phyloP scores from a whole-genome alignment of 176 grass and related monocot genomes.

The Microstegium vimineum region DNA sequence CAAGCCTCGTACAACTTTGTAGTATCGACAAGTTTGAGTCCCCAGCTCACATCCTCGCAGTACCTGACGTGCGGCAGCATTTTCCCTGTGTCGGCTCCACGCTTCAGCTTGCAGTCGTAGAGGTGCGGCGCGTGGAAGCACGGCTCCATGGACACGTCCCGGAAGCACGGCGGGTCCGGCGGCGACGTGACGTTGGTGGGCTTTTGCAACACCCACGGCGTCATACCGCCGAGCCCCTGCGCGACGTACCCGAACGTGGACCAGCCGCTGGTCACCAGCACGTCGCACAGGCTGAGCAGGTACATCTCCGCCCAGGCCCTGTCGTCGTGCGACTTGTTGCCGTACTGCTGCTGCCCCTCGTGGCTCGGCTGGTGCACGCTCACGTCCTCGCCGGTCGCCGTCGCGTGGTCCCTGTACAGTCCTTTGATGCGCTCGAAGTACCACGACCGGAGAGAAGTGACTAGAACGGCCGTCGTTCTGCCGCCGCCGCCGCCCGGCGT shows the following conservation, averaged over 20 bases:
- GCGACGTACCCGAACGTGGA: slow-evolving; percentile 54
- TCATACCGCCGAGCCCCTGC: slow-evolving; percentile 36
- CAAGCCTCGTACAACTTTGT: neutral
- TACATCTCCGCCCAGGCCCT: slow-evolving; percentile 45
- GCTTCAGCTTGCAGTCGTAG: slow-evolving; percentile 55
- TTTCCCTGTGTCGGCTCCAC: slow-evolving; percentile 17
- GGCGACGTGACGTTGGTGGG: slow-evolving; percentile 16
- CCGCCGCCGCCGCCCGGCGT: neutral
- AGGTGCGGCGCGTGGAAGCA: slow-evolving; percentile 66
- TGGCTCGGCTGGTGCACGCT: slow-evolving; percentile 51
- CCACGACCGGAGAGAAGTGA: slow-evolving; percentile 18
- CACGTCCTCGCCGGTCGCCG: slow-evolving; percentile 32
- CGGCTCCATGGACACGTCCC: slow-evolving; percentile 52
- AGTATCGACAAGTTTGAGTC: slow-evolving; percentile 59
- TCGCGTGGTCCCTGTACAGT: slow-evolving; percentile 31
- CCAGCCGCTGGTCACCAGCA: slow-evolving; percentile 28
- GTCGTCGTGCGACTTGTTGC: slow-evolving; percentile 21
- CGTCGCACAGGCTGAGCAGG: slow-evolving; percentile 40
- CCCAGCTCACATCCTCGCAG: slow-evolving; percentile 46
- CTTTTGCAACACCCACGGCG: slow-evolving; percentile 45
- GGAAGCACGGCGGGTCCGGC: slow-evolving; percentile 41
- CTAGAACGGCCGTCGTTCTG: slow-evolving; percentile 12
- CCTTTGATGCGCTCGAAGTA: slow-evolving; percentile 32
- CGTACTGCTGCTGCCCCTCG: slow-evolving; percentile 34
- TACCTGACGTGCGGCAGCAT: slow-evolving; percentile 51